Evolutionary conservation across 345 rosid species (phyloP).

Genomic region (Gossypium sturtianum): DNA sequence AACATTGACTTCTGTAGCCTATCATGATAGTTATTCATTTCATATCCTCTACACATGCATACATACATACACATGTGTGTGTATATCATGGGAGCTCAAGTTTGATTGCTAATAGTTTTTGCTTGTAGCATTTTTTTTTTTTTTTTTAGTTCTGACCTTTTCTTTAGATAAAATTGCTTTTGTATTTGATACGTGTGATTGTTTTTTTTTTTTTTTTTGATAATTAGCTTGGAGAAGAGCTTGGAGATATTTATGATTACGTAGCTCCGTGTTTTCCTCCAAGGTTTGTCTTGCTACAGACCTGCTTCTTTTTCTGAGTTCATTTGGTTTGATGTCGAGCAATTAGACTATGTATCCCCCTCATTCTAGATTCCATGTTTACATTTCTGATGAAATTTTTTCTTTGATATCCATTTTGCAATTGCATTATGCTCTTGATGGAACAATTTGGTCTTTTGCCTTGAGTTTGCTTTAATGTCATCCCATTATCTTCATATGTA

Average conservation of each 20-base stretch:
- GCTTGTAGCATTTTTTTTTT: too few species aligned
- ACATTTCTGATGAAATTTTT: not conserved
- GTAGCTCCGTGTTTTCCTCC: conserved; percentile 99
- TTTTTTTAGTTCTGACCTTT: not conserved
- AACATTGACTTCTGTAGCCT: not conserved
- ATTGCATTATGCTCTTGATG: not conserved
- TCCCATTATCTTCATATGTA: not conserved
- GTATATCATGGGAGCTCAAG: not conserved
- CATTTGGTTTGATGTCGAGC: not conserved
- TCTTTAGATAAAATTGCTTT: conserved; percentile 6
- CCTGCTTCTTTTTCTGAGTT: conserved; percentile 1
- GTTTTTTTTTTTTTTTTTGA: conserved; percentile 25
- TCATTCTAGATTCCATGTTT: not conserved
- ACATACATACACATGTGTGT: not conserved
- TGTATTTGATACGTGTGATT: not conserved
- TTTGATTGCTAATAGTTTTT: not conserved
- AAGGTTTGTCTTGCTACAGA: conserved; percentile 31
- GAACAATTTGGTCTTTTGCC: not conserved
- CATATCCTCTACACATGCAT: not conserved
- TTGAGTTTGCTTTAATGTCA: not conserved
- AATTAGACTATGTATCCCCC: not conserved
- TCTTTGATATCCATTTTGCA: not conserved
- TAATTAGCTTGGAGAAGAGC: conserved; percentile 92
- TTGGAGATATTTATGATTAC: conserved; percentile 95
- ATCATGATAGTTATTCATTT: not conserved